phyloP scores from a whole-genome alignment of 148 eudicot species.

The Polygonum aviculare region DNA sequence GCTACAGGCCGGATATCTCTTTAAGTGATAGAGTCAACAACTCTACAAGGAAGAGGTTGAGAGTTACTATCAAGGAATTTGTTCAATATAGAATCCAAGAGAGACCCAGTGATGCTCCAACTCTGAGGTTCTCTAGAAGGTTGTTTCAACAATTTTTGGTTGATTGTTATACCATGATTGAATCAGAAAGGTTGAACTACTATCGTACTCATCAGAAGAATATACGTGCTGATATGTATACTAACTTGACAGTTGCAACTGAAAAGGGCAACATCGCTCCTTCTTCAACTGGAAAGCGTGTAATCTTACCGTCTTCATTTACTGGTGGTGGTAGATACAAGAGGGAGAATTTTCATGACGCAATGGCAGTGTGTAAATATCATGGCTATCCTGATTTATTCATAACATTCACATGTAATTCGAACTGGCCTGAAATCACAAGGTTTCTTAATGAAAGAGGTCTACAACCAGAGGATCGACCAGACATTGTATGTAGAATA shows the following conservation, averaged over 20 bases:
- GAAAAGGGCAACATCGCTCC: background rate
- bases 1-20: background rate
- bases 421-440: slow-evolving; percentile 10
- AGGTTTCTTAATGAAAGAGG: background rate
- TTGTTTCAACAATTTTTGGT: background rate
- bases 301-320: background rate
- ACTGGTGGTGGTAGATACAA: background rate
- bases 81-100: background rate
- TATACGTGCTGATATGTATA: background rate
- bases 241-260: background rate
- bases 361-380: background rate
- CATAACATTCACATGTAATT: slow-evolving; percentile 15
- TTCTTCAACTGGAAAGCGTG: background rate
- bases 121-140: background rate
- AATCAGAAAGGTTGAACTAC: background rate
- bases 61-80: background rate
- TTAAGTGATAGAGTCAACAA: background rate
- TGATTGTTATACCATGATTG: background rate
- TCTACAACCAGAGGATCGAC: background rate
- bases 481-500: background rate
- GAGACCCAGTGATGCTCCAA: background rate
- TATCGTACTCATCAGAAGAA: background rate
- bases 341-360: background rate
- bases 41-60: background rate
- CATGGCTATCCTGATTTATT: slow-evolving; percentile 8